Evolutionary conservation across 1,284 basidiomycete genomes (phyloP), one percentile per base, ranked within the genome.

Genomic region (Volvariella volvacea): DNA sequence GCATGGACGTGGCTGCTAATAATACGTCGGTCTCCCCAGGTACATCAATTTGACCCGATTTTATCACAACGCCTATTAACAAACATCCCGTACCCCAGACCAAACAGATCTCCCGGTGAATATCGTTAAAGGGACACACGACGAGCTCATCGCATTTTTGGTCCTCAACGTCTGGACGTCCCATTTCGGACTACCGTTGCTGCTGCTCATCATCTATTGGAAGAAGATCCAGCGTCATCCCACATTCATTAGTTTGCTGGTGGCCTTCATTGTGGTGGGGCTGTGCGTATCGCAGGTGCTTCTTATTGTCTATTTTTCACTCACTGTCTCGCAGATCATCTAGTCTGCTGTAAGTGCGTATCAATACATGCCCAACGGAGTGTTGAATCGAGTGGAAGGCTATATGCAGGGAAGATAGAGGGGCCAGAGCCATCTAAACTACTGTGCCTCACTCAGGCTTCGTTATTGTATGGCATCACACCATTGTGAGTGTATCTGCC

Each of bases 121-220:
- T 42, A 68, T 70, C 40, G 61, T 73, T 32, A 61, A 63, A 39
- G 71, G 67, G 36, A 71, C 66, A 3, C 60, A 68, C 48, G 44
- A 55, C 7, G 57, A 71, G 47, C 55, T 73, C 15, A 50, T 68
- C 2, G 57, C 60, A 4, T 74, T 68, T 50, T 59, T 74, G 45
- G 59, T 71, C n/a, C 52, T 76, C 43, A 73, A 74, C 49, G 63
- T 72, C 51, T 71, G 68, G 67, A 62, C 73, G 3, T 70, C 71
- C 8, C 71, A 73, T 53, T 57, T 73, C 42, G 69, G 69, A 4
- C 62, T 74, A 16, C 71, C 71, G 14, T 20, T 73, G n/a, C 55
- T 74, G 9, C 54, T 74, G 6, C 56, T 68, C 22, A 66, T 73
- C 6, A 46, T 65, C 2, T 54, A 65, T 40, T 65, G 66, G 22